These are phyloP conservation scores for Pueraria montana DNA, from an alignment of 306 rosid genomes.

Conservation along the genomic window DNA sequence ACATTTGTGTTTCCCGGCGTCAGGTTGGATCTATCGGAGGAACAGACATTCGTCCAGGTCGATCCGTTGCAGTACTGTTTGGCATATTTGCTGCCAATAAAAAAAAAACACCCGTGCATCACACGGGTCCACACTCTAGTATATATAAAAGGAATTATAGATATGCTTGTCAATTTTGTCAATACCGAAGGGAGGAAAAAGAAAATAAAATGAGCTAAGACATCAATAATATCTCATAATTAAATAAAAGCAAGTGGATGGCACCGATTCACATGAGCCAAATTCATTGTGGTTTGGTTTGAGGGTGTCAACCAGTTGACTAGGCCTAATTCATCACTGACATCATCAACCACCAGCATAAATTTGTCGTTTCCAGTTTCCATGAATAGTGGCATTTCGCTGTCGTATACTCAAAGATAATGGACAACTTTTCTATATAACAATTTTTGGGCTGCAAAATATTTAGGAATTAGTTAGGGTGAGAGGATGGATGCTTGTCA, in stretches of 20 bases:
- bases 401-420: not conserved
- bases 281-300: conserved; percentile 28
- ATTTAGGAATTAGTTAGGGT: not conserved
- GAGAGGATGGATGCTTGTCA: not conserved
- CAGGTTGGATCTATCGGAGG: no score
- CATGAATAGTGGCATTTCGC: not conserved
- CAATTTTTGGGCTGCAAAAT: not conserved
- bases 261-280: conserved; percentile 3
- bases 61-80: no score
- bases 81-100: no score
- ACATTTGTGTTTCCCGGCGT: no score
- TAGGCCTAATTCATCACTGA: conserved; percentile 3
- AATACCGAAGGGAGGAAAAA: no score
- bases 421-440: not conserved
- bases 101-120: no score
- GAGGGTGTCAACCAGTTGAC: conserved; percentile 43
- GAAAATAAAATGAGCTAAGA: no score
- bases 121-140: no score
- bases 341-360: conserved; percentile 20
- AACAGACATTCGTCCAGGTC: no score
- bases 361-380: conserved; percentile 22
- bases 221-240: no score
- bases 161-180: no score
- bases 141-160: no score
- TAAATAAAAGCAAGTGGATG: not conserved